These are phyloP conservation scores for Backusella mclennaniae DNA, from an alignment of 192 early-diverging fungal genomes.

Conservation along the genomic window DNA sequence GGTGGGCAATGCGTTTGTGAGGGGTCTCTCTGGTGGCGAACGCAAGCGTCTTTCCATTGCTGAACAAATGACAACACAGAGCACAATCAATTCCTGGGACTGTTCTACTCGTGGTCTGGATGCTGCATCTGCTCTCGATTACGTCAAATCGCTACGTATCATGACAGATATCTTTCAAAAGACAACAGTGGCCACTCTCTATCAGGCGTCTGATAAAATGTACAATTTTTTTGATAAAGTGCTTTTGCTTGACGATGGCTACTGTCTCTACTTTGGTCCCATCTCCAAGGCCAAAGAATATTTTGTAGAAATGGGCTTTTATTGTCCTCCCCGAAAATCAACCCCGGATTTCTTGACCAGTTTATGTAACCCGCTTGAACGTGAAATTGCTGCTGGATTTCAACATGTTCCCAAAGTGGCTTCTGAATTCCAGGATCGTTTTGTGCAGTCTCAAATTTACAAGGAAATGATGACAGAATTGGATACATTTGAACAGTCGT, in stretches of 20 bases:
- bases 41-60: constrained; percentile 77
- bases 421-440: constrained; percentile 63
- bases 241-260: constrained; percentile 64
- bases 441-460: constrained; percentile 43
- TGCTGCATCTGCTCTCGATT: constrained; percentile 84
- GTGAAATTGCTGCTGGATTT: constrained; percentile 50
- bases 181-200: constrained; percentile 54
- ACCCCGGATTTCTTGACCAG: constrained; percentile 73
- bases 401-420: constrained; percentile 54
- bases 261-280: constrained; percentile 70
- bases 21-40: constrained; percentile 76
- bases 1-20: constrained; percentile 73
- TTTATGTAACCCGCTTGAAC: constrained; percentile 59
- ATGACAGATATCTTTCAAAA: constrained; percentile 68
- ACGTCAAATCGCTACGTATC: constrained; percentile 69
- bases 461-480: constrained; percentile 38
- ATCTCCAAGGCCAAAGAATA: constrained; percentile 54
- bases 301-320: constrained; percentile 60
- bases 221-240: constrained; percentile 72
- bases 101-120: constrained; percentile 73
- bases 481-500: constrained; percentile 39
- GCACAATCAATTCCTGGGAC: constrained; percentile 59
- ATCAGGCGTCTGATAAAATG: constrained; percentile 76
- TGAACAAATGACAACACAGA: constrained; percentile 68
- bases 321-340: constrained; percentile 63